Conservation (phyloP, 2,329 filamentous ascomycete species). For the Trichoderma endophyticum region DNA sequence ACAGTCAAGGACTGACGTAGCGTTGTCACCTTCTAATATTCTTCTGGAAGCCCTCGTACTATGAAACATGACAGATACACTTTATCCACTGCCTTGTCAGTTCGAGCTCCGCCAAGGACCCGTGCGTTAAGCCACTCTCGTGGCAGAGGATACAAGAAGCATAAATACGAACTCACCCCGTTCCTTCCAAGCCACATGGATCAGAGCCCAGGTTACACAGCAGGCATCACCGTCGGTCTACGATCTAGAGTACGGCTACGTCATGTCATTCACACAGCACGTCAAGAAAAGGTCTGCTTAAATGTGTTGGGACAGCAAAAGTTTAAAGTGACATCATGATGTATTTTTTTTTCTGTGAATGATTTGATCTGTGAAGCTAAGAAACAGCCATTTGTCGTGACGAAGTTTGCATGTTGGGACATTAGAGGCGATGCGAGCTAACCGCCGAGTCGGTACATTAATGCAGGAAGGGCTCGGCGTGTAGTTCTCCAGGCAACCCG, state of each 20-base stretch:
- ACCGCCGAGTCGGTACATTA: conserved; percentile 21
- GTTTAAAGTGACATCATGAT: conserved; percentile 19
- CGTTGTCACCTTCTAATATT: not conserved
- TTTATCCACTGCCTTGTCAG: not conserved
- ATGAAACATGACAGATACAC: not conserved
- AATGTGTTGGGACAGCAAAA: not conserved
- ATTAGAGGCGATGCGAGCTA: conserved; percentile 34
- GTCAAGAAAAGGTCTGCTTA: not conserved
- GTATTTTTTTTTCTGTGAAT: conserved; percentile 27
- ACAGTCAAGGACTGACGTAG: not conserved
- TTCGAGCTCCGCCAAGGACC: not conserved
- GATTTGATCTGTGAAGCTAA: conserved; percentile 41
- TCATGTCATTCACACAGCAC: not conserved
- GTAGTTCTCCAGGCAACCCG: conserved; percentile 15
- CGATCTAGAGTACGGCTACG: not conserved
- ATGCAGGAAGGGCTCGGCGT: conserved; percentile 18
- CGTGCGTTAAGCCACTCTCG: not conserved
- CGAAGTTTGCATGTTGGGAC: conserved; percentile 37
- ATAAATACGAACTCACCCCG: not conserved
- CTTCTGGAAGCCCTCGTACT: not conserved
- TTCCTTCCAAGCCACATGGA: not conserved
- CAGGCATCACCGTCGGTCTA: not conserved
- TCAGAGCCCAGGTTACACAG: not conserved
- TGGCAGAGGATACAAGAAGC: not conserved
- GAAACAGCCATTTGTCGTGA: conserved; percentile 42